These are phyloP conservation scores for Xylaria venustula DNA, from an alignment of 495 filamentous ascomycete species.

Conservation along the genomic window DNA sequence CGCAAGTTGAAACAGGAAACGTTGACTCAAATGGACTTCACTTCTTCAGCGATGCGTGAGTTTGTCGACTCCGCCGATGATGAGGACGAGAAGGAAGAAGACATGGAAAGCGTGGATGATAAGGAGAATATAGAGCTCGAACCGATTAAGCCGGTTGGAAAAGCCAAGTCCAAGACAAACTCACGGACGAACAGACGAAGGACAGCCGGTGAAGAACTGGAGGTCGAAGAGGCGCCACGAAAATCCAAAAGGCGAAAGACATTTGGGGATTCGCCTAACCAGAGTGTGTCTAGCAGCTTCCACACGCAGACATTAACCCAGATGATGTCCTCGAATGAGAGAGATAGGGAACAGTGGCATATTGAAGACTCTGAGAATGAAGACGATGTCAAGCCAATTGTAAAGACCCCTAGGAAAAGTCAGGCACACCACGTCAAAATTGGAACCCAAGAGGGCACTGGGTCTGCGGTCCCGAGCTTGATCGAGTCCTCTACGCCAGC, in stretches of 20 bases:
- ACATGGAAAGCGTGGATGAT: constrained; percentile 11
- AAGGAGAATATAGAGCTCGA: constrained; percentile 16
- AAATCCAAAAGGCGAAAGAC: constrained; percentile 41
- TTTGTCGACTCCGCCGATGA: constrained; percentile 13
- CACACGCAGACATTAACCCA: constrained; percentile 48
- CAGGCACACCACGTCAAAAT: neutral
- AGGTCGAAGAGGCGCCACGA: constrained; percentile 17
- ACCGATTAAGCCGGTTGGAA: constrained; percentile 5
- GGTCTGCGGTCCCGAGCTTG: constrained; percentile 20
- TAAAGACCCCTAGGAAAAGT: constrained; percentile 23
- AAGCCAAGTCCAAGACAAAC: constrained; percentile 20
- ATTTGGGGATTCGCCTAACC: constrained; percentile 33
- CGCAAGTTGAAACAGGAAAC: constrained; percentile 41
- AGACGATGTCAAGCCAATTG: constrained; percentile 18
- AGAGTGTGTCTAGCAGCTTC: constrained; percentile 32
- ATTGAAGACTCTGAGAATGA: constrained; percentile 39
- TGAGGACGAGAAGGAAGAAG: constrained; percentile 3
- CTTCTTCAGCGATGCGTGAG: constrained; percentile 22
- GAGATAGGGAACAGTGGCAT: constrained; percentile 22
- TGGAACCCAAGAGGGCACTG: constrained; percentile 5
- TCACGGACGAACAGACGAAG: constrained; percentile 19
- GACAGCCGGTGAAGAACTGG: constrained; percentile 23
- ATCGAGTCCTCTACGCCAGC: constrained; percentile 33
- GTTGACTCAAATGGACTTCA: constrained; percentile 50
- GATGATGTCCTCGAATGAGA: constrained; percentile 28